Evolutionary conservation across 768 basidiomycete species (phyloP).

Genomic region (Amanita molliuscula): DNA sequence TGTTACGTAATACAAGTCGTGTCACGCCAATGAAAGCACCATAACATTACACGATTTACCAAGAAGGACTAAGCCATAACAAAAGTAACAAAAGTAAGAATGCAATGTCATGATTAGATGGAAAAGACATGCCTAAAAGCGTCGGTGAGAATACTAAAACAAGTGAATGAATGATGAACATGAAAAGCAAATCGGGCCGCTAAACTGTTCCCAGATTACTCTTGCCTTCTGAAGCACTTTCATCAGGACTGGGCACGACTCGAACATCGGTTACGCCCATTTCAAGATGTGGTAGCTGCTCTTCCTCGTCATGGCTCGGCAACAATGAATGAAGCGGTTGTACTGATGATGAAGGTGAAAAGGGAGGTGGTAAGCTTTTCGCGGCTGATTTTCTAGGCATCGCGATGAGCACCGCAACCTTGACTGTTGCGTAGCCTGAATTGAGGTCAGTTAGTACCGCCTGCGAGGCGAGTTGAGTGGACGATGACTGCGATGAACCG

Average conservation of each 20-base stretch:
- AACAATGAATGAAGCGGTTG: background rate
- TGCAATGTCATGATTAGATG: too few species aligned
- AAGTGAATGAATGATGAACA: background rate
- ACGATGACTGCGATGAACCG: background rate
- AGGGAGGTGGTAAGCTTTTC: constrained; percentile 5
- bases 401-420: constrained; percentile 23
- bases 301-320: constrained; percentile 8
- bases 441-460: background rate
- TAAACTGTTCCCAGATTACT: background rate
- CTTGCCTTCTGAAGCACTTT: background rate
- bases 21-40: too few species aligned
- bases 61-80: too few species aligned
- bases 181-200: background rate
- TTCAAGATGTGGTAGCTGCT: constrained; percentile 20
- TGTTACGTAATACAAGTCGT: background rate
- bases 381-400: constrained; percentile 17
- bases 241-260: constrained; percentile 7
- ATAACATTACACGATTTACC: too few species aligned
- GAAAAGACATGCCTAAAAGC: too few species aligned
- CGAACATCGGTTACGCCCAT: constrained; percentile 21
- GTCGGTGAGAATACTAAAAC: too few species aligned
- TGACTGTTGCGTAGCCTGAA: constrained; percentile 9
- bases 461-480: background rate
- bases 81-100: too few species aligned
- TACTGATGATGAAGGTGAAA: constrained; percentile 7